phyloP scores from a whole-genome alignment of 2,329 filamentous ascomycete species.

The Penicillium sp. region DNA sequence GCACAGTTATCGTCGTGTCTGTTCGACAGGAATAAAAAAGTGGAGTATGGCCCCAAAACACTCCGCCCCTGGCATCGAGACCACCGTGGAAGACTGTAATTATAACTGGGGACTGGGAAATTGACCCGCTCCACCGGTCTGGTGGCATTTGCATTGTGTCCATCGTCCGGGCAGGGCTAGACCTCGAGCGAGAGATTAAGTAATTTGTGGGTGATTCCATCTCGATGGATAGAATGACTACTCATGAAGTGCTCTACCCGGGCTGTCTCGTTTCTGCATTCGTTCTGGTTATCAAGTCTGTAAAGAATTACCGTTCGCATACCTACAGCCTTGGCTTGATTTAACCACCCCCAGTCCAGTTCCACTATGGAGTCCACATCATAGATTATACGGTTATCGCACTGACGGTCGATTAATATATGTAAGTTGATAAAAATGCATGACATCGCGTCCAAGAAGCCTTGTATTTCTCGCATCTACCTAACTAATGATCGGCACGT shows the following conservation, averaged over 20 bases:
- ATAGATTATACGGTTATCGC: neutral
- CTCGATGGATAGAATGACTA: neutral
- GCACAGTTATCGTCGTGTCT: neutral
- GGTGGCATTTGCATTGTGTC: neutral
- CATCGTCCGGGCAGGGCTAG: neutral
- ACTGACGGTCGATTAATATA: neutral
- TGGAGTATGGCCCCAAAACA: slow-evolving; percentile 13
- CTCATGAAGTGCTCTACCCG: neutral
- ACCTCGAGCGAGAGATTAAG: neutral
- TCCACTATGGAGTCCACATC: neutral
- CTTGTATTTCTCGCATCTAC: neutral
- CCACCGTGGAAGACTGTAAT: slow-evolving; percentile 1
- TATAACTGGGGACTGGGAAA: slow-evolving; percentile 2
- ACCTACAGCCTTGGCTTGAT: neutral
- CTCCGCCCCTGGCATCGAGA: slow-evolving; percentile 26
- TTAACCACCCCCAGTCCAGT: neutral
- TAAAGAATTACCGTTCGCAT: neutral
- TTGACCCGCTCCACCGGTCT: neutral
- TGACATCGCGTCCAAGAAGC: neutral
- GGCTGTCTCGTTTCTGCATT: neutral
- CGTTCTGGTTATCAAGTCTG: neutral
- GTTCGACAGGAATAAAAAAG: slow-evolving; percentile 8
- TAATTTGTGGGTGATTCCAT: neutral
- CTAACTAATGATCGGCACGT: neutral
- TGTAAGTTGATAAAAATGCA: neutral